These are phyloP conservation scores for Russula sp. DNA, from an alignment of 768 basidiomycete genomes.

Conservation along the genomic window DNA sequence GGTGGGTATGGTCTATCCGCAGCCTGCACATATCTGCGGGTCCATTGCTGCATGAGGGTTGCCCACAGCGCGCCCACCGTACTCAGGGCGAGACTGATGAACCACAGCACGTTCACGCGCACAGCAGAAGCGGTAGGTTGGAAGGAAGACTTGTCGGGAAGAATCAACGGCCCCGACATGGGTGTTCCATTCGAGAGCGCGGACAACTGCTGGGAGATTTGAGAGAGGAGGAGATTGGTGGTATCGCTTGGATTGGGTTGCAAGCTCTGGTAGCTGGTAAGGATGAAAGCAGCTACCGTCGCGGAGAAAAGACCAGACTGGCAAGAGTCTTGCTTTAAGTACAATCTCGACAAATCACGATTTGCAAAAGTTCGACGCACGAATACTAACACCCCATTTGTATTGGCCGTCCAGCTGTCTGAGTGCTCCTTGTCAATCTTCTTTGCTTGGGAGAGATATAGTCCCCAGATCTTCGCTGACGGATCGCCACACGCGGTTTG, in stretches of 20 bases:
- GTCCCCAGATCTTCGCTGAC: no score
- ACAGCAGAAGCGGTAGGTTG: background rate
- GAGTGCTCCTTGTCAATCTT: no score
- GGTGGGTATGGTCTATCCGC: background rate
- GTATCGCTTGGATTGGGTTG: background rate
- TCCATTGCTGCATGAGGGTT: background rate
- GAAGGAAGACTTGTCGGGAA: background rate
- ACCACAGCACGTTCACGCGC: conserved; percentile 1
- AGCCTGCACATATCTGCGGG: background rate
- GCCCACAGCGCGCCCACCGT: background rate
- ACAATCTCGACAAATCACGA: background rate
- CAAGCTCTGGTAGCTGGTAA: background rate
- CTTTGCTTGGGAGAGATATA: no score
- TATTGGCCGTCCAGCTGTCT: background rate
- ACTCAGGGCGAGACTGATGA: conserved; percentile 1
- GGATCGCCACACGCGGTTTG: no score
- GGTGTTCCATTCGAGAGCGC: background rate
- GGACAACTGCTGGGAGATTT: background rate
- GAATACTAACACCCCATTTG: background rate
- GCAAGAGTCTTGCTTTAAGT: background rate
- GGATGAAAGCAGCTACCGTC: background rate
- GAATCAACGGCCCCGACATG: background rate
- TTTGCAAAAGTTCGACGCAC: background rate
- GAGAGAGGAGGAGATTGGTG: background rate
- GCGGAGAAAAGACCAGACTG: background rate